phyloP scores from a whole-genome alignment of 129 eudicot species.

The Helianthus tuberosus region DNA sequence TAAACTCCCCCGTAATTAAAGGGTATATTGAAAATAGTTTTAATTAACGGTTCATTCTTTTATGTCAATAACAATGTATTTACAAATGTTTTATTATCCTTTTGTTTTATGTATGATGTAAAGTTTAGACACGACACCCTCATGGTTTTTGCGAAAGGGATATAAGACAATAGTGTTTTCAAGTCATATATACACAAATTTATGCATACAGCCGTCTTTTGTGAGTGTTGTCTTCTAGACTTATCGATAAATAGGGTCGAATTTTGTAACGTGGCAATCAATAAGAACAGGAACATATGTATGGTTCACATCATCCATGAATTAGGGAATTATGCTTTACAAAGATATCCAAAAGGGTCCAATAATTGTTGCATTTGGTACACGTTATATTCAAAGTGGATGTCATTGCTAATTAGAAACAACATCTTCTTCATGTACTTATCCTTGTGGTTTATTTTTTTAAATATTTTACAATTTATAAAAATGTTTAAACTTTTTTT shows the following conservation, averaged over 20 bases:
- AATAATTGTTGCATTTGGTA: constrained; percentile 41
- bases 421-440: constrained; percentile 9
- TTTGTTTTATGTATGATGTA: neutral
- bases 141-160: neutral
- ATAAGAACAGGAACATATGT: constrained; percentile 10
- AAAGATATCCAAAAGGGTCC: constrained; percentile 33
- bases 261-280: constrained; percentile 34
- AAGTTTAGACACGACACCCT: neutral
- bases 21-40: neutral
- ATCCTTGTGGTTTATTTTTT: neutral
- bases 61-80: neutral
- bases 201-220: neutral
- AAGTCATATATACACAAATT: constrained; percentile 1
- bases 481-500: too few species aligned
- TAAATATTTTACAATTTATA: too few species aligned
- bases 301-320: constrained; percentile 28
- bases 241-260: constrained; percentile 15
- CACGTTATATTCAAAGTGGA: constrained; percentile 30
- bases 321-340: constrained; percentile 23
- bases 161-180: neutral
- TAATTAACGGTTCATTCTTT: neutral
- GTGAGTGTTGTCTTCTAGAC: constrained; percentile 3
- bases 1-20: too few species aligned
- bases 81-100: neutral
- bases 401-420: constrained; percentile 24